A percentile compares a stretch with the other conserved stretches of the same genome.
phyloP scores from a whole-genome alignment of 768 basidiomycete genomes.

The Phlebiopsis gigantea region DNA sequence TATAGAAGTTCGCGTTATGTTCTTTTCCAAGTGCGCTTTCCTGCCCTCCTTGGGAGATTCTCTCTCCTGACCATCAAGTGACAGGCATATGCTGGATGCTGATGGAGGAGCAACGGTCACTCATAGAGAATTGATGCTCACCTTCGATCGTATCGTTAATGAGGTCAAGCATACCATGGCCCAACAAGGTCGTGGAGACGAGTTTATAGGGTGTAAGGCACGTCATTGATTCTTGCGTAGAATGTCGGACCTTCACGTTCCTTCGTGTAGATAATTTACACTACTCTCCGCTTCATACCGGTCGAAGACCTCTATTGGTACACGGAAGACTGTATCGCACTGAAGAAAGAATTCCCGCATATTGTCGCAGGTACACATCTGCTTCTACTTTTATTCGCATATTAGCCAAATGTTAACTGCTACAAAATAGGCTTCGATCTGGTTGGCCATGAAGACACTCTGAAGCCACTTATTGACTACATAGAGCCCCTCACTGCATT shows the following conservation, averaged over 20 bases:
- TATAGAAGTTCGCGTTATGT: conserved; percentile 64
- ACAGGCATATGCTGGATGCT: conserved; percentile 38
- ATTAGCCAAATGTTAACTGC: not conserved
- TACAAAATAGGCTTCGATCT: conserved; percentile 63
- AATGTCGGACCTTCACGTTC: conserved; percentile 22
- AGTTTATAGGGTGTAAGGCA: conserved; percentile 56
- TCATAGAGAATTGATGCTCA: conserved; percentile 53
- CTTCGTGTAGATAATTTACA: conserved; percentile 53
- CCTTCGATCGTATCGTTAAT: conserved; percentile 46
- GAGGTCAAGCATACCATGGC: conserved; percentile 50
- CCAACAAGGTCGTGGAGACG: conserved; percentile 46
- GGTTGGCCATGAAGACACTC: conserved; percentile 69
- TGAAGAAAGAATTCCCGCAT: conserved; percentile 73
- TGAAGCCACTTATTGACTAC: conserved; percentile 59
- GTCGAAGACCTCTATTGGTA: conserved; percentile 57
- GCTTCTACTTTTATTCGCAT: not conserved
- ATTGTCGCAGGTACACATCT: conserved; percentile 55
- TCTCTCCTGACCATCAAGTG: not conserved
- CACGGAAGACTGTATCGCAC: conserved; percentile 65
- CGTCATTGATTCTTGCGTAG: conserved; percentile 27
- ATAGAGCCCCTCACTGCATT: conserved; percentile 56
- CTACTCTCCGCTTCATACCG: conserved; percentile 51
- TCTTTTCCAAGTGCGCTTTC: conserved; percentile 43
- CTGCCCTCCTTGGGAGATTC: not conserved
- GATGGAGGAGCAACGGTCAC: conserved; percentile 54